Evolutionary conservation across 2,329 filamentous ascomycete genomes (phyloP).

Genomic region (Aspergillaceae sp.): DNA sequence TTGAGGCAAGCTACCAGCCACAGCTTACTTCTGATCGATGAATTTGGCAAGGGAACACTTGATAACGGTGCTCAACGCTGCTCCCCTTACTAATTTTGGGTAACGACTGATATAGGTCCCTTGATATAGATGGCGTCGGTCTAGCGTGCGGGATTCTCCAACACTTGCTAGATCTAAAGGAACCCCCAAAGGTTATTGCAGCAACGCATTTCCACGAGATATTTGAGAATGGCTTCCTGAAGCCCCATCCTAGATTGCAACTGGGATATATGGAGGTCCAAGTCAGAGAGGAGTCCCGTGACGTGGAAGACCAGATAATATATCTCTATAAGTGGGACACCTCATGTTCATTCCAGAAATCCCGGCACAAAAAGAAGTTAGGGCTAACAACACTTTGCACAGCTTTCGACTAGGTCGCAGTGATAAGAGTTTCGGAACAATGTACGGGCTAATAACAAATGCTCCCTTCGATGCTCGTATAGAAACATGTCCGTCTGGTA

Average conservation of each 20-base stretch:
- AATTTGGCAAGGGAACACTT: constrained; percentile 70
- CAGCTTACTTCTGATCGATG: constrained; percentile 83
- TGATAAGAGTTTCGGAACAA: constrained; percentile 72
- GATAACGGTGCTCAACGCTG: constrained; percentile 35
- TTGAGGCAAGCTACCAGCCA: constrained; percentile 64
- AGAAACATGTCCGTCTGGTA: background rate
- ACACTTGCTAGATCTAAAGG: constrained; percentile 43
- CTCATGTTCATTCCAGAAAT: background rate
- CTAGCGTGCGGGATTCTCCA: constrained; percentile 55
- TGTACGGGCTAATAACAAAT: constrained; percentile 28
- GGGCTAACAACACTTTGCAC: constrained; percentile 5
- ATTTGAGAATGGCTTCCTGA: constrained; percentile 46
- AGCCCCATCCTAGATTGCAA: constrained; percentile 36
- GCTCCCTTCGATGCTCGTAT: background rate
- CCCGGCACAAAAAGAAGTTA: background rate
- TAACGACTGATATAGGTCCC: background rate
- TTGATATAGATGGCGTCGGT: constrained; percentile 50
- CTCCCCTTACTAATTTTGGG: too few species aligned
- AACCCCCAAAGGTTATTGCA: constrained; percentile 51
- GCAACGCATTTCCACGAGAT: constrained; percentile 57
- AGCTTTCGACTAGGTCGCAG: constrained; percentile 57
- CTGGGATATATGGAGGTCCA: constrained; percentile 54
- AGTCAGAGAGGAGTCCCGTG: constrained; percentile 34
- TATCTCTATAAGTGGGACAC: constrained; percentile 57
- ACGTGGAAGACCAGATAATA: constrained; percentile 46